phyloP scores from a whole-genome alignment of 2,329 filamentous ascomycete genomes.

The Penicillium crustosum region DNA sequence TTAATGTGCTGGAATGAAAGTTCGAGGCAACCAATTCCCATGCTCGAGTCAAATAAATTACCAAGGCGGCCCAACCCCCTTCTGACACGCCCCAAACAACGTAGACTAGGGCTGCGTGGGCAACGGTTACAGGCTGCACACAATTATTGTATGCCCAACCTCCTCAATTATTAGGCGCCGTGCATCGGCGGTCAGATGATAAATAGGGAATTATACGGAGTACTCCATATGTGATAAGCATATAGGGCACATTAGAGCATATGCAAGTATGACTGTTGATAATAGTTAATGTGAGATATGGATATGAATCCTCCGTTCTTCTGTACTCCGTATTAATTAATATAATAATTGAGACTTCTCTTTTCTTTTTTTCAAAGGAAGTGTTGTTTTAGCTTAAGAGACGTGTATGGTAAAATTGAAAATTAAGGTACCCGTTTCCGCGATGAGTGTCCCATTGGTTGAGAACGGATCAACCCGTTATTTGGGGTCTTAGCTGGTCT shows the following conservation, averaged over 20 bases:
- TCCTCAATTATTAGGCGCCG: slow-evolving; percentile 12
- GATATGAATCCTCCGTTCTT: no score
- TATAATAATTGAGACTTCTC: neutral
- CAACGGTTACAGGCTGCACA: slow-evolving; percentile 9
- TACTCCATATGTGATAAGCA: neutral
- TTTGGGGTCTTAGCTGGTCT: neutral
- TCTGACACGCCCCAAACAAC: slow-evolving; percentile 1
- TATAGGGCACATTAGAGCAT: neutral
- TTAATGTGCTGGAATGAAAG: neutral
- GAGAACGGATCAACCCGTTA: slow-evolving; percentile 10
- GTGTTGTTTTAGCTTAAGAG: neutral
- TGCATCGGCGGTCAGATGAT: slow-evolving; percentile 12
- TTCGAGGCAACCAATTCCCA: slow-evolving; percentile 9
- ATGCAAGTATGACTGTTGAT: neutral
- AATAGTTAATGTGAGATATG: neutral
- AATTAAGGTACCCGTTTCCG: slow-evolving; percentile 12
- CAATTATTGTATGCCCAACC: slow-evolving; percentile 17
- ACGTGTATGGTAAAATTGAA: slow-evolving; percentile 5
- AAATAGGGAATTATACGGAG: neutral
- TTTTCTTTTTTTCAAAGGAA: neutral
- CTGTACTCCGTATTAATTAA: neutral
- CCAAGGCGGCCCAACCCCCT: slow-evolving; percentile 14
- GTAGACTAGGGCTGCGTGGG: slow-evolving; percentile 6
- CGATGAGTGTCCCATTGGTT: slow-evolving; percentile 6
- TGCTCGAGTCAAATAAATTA: slow-evolving; percentile 11